Conservation (phyloP, 1,139 yeast species). For the Zygosaccharomyces sapae region DNA sequence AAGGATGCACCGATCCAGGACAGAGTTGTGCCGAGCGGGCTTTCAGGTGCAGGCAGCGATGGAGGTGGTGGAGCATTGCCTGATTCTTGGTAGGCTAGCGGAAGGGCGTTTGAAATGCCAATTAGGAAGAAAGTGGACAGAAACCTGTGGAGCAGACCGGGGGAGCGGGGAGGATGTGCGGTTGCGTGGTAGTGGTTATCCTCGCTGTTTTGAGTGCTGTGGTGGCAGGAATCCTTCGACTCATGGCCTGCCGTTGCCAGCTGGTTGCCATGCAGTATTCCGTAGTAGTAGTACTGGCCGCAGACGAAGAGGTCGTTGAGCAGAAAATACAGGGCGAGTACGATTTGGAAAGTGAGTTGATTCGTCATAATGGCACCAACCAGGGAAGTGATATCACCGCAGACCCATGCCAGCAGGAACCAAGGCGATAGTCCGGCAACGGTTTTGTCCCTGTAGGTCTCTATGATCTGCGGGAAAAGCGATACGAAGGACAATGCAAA, state of each 20-base stretch:
- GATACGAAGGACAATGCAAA: slow-evolving; percentile 77
- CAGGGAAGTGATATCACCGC: slow-evolving; percentile 80
- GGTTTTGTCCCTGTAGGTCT: slow-evolving; percentile 69
- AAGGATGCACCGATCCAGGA: slow-evolving; percentile 82
- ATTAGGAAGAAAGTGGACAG: not conserved
- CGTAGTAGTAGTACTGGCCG: slow-evolving; percentile 74
- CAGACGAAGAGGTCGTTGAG: slow-evolving; percentile 67
- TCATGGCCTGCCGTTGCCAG: slow-evolving; percentile 39
- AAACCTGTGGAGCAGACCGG: not conserved
- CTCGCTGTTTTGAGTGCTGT: not conserved
- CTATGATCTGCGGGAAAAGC: slow-evolving; percentile 78
- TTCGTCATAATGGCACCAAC: slow-evolving; percentile 74
- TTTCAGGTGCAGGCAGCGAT: slow-evolving; percentile 15
- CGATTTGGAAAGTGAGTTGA: slow-evolving; percentile 71
- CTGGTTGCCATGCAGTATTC: slow-evolving; percentile 38
- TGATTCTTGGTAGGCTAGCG: slow-evolving; percentile 14
- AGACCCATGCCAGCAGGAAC: slow-evolving; percentile 72
- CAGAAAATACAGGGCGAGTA: slow-evolving; percentile 70
- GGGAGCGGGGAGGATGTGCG: not conserved
- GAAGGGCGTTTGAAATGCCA: slow-evolving; percentile 12
- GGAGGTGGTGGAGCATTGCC: slow-evolving; percentile 4
- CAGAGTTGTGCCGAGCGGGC: slow-evolving; percentile 47
- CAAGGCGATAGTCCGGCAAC: slow-evolving; percentile 84
- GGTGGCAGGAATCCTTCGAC: slow-evolving; percentile 16
- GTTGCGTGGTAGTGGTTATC: too few species aligned